Evolutionary conservation across 2,329 filamentous ascomycete genomes (phyloP), one percentile per base, ranked within the genome.

Genomic region (Penicillium vulpinum): DNA sequence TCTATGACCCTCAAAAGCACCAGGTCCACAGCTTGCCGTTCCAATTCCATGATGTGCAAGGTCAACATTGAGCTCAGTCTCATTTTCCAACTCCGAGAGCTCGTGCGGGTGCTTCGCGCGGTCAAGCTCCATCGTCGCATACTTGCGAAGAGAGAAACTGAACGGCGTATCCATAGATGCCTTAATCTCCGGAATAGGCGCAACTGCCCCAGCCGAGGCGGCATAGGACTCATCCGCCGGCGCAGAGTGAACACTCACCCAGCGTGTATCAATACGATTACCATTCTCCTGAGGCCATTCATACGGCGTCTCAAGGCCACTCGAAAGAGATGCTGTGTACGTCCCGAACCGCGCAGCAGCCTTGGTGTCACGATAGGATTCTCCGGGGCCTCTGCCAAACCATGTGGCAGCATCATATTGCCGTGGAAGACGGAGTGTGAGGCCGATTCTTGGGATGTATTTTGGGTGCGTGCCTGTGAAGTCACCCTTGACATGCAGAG

Each of bases 221-320:
- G 43, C 33, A 41, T 48, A 48, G 2, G 52, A 33, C 2, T 3
- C 26, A 15, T 47, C 38, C 1, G 22, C n/a, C 22, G 35, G 16
- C 1, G 49, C 57, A 16, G 56, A 62, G 28, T 53, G 57, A 15
- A 56, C 65, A 11, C 73, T 72, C 4, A 88, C 70, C 82, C 84
- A 89, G 7, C 83, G 77, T 0, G 82, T 83, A 33, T 84, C 84
- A 53, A 83, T 83, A 15, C 84, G 77, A 68, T 89, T 90, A 1
- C 85, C 85, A 51, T 82, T 84, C 63, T 90, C 87, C 67, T 90
- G 87, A 0, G 87, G 87, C 22, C 85, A 84, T 18, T 90, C 87
- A 64, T 88, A 89, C 1, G 78, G 75, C 0, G 80, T 79, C 66
- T 83, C 81, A 26, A 89, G 76, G 0, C 81, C 77, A 1, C 22